Base-by-base conservation (phyloP, 768 basidiomycete species). In the Terana coerulea region DNA sequence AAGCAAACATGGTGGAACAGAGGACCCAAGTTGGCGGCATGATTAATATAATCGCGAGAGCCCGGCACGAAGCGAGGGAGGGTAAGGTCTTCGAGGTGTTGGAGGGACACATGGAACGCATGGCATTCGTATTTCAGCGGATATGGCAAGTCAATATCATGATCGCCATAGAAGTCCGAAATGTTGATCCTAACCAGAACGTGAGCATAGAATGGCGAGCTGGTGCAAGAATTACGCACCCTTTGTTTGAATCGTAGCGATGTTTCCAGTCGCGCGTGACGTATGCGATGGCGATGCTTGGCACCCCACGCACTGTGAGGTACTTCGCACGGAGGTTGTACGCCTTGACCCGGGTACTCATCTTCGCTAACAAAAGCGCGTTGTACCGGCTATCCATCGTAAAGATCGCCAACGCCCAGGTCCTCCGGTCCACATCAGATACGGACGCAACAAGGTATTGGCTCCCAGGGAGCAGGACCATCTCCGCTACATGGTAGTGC, bases 251-350 rank as follows among this genome's bases (percentile, higher is more conserved):
- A 15, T 56, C 44, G 8, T 14, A 28, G 3, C 50, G 17, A 22
- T 49, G 39, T 24, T 42, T 50, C 48, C 47, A 55, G 9, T 69
- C 69, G 44, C 79, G 68, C 17, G 74, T 68, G 3, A 73, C 61
- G 58, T 75, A 84, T 0, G 77, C 73, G n/a, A 86, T 75, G 65
- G 80, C 72, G 36, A 87, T 78, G 3, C 81, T 83, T 59, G 68
- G 57, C 53, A 60, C 49, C 56, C 75, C 54, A 62, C 64, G 59
- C 26, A 72, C 67, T 19, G 67, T 68, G 72, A 81, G 73, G 55
- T 83, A 86, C 59, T 78, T 79, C 17, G 82, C 85, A 57, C 78
- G 75, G 3, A 87, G 55, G 46, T 77, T 69, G 56, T 76, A 83
- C 0, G 78, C 80, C 63, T 78, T 81, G 33, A 66, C 65, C 45